Evolutionary conservation across 176 grass and related monocot species (phyloP).

Genomic region (Bothriochloa decipiens): DNA sequence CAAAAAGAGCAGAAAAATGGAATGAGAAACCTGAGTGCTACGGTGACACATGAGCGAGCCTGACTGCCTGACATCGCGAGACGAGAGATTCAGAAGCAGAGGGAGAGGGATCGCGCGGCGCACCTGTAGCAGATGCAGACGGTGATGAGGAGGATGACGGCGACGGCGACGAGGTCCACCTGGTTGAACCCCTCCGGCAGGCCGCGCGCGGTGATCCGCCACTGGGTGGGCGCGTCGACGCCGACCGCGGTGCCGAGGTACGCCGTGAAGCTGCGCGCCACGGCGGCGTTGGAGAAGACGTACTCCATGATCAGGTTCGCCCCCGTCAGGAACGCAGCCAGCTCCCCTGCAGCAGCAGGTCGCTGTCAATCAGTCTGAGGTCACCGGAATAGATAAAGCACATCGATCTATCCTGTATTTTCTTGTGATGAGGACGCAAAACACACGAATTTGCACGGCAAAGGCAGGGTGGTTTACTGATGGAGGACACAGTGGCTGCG

Average conservation of each 20-base stretch:
- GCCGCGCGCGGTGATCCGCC: conserved; percentile 68
- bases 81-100: background rate
- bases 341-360: conserved; percentile 59
- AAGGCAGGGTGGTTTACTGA: background rate
- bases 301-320: conserved; percentile 99
- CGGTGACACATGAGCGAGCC: background rate
- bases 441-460: background rate
- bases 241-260: conserved; percentile 90
- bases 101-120: no score
- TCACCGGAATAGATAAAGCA: no score
- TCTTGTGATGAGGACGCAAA: no score
- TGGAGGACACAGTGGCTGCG: conserved; percentile 2
- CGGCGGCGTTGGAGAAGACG: conserved; percentile 98
- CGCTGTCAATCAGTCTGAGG: background rate
- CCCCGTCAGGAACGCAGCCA: conserved; percentile 89
- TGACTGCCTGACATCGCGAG: background rate
- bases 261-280: conserved; percentile 94
- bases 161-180: conserved; percentile 83
- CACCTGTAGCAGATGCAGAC: conserved; percentile 97
- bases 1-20: no score
- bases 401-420: no score
- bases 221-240: conserved; percentile 65
- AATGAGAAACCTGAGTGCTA: no score
- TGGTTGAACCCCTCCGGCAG: conserved; percentile 85
- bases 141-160: conserved; percentile 73